A percentile compares a stretch with the other conserved stretches of the same genome.
phyloP scores from a whole-genome alignment of 768 basidiomycete species.

The Boletus pseudo-olivaceus region DNA sequence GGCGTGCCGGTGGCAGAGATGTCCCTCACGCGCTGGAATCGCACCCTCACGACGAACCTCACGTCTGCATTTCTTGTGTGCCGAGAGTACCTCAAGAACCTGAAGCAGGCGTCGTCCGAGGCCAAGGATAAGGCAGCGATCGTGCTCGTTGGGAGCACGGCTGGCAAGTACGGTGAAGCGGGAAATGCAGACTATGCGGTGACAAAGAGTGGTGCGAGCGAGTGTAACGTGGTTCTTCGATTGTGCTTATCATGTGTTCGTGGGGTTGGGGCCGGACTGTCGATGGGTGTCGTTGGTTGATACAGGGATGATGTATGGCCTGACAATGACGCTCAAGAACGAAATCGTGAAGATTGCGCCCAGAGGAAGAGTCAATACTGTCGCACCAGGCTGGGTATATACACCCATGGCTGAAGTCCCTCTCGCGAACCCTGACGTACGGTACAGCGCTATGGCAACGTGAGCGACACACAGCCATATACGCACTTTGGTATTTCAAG shows the following conservation, averaged over 20 bases:
- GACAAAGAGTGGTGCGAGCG: conserved; percentile 69
- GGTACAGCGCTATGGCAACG: conserved; percentile 65
- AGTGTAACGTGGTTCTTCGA: not conserved
- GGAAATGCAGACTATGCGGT: conserved; percentile 64
- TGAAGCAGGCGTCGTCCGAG: conserved; percentile 36
- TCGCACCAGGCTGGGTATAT: conserved; percentile 63
- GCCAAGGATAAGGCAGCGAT: conserved; percentile 56
- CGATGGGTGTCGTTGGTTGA: not conserved
- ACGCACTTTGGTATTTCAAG: too few relatives aligned
- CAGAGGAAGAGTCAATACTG: conserved; percentile 58
- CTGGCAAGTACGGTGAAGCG: conserved; percentile 69
- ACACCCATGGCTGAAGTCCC: conserved; percentile 65
- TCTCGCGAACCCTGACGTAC: conserved; percentile 49
- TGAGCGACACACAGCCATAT: conserved; percentile 38
- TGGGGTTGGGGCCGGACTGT: too few relatives aligned
- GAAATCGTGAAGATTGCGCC: conserved; percentile 75
- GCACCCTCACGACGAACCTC: conserved; percentile 55
- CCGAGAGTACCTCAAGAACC: conserved; percentile 51
- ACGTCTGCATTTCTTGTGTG: conserved; percentile 63
- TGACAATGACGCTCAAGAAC: conserved; percentile 65
- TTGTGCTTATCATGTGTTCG: too few relatives aligned
- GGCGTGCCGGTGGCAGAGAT: conserved; percentile 51
- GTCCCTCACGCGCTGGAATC: conserved; percentile 59
- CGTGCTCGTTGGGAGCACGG: conserved; percentile 62
- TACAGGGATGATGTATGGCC: too few relatives aligned